Percentiles rank a stretch among this genome's conserved stretches.
Evolutionary conservation across 176 grass and related monocot genomes (phyloP).

Genomic region (Typha latifolia): DNA sequence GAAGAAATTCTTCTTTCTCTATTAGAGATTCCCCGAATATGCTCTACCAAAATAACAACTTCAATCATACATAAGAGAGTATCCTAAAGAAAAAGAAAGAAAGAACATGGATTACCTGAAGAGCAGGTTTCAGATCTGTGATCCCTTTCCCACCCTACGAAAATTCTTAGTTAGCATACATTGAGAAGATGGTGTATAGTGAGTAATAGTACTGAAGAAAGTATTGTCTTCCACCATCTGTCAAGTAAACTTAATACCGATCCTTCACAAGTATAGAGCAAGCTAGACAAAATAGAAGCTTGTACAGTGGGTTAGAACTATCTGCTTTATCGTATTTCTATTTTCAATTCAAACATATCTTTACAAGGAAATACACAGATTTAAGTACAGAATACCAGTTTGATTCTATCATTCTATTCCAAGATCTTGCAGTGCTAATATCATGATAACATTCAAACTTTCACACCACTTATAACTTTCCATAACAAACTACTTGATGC

Average conservation of each 20-base stretch:
- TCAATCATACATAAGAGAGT: not conserved
- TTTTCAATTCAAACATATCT: not conserved
- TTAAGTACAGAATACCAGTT: too few relatives aligned
- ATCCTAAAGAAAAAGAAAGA: slow-evolving; percentile 2
- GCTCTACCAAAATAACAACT: slow-evolving; percentile 37
- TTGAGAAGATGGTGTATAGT: too few relatives aligned
- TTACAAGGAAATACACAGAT: too few relatives aligned
- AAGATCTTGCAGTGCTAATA: too few relatives aligned
- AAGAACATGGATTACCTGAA: slow-evolving; percentile 45
- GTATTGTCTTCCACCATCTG: not conserved
- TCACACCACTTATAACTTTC: too few relatives aligned
- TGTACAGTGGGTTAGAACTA: too few relatives aligned
- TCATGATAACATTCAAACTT: too few relatives aligned
- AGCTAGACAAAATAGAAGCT: not conserved
- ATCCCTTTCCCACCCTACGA: slow-evolving; percentile 88
- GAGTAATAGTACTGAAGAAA: not conserved
- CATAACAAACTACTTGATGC: too few relatives aligned
- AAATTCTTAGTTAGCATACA: slow-evolving; percentile 4
- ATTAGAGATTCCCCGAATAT: slow-evolving; percentile 83
- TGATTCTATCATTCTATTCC: too few relatives aligned
- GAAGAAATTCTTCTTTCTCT: slow-evolving; percentile 76
- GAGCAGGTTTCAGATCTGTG: slow-evolving; percentile 56
- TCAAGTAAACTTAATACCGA: not conserved
- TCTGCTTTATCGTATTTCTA: not conserved
- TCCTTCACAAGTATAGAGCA: not conserved